Base-by-base conservation (phyloP, 805 yeast genomes). In the Saccharomyces mikatae region DNA sequence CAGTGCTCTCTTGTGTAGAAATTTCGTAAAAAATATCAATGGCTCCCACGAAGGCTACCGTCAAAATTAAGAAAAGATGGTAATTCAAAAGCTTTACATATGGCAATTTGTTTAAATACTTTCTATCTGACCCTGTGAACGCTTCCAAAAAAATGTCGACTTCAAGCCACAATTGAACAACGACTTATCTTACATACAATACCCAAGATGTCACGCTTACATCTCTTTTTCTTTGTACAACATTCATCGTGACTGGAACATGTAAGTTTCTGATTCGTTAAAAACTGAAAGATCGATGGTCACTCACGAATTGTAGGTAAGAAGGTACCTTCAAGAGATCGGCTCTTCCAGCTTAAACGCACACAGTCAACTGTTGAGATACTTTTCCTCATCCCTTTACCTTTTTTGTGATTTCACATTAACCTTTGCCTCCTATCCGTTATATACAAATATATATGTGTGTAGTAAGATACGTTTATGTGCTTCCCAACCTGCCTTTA, bases 211-310 rank as follows among this genome's bases (percentile, higher is more conserved):
- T 55, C 80, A 71, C 65, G 83, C 83, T 30, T 80, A 79, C 70
- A 74, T 80, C 65, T 77, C 82, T 32, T 36, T 22, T 17, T 76
- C 80, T 17, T 71, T 78, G 58, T 77, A 72, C 69, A 79, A 79
- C 58, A 82, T 79, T 48, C 77, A 76, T 62, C 74, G 83, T 59
- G 83, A 79, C 67, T 79, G 83, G 72, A 66, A 50, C 79, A 79
- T 69, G 83, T 79, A 79, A 54, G 77, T 68, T 41, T 64, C 60
- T 8, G 81, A 79, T 59, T 81, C 82, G 46, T 56, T 69, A 50
- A 71, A 73, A 56, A 80, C 78, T 24, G 83, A 79, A 62, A 72
- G 73, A 62, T 62, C 68, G 56, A 79, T 79, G 78, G 71, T 69
- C 47, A 62, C 65, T 47, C 79, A 74, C 61, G 44, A 67, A 66